These are phyloP conservation scores for Sugiyamaella chiloensis DNA, from an alignment of 805 yeast genomes.

Conservation along the genomic window DNA sequence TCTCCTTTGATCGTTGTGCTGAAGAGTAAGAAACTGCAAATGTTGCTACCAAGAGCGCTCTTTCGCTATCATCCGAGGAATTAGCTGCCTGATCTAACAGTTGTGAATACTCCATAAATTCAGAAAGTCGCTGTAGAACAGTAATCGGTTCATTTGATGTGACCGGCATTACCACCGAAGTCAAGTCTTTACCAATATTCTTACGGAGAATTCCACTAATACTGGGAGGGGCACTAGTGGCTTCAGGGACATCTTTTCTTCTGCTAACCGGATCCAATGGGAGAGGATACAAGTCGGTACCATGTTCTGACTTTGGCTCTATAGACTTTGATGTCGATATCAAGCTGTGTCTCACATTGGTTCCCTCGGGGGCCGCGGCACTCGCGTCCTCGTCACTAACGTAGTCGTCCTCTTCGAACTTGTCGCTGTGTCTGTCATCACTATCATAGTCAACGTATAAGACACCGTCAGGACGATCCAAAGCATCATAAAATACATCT, in stretches of 20 bases:
- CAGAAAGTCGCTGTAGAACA: constrained; percentile 74
- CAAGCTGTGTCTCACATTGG: constrained; percentile 6
- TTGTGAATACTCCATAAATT: constrained; percentile 70
- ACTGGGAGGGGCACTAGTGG: constrained; percentile 74
- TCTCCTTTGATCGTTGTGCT: constrained; percentile 64
- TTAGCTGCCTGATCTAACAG: constrained; percentile 63
- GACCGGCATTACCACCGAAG: constrained; percentile 86
- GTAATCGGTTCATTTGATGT: constrained; percentile 90
- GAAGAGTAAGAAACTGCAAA: constrained; percentile 79
- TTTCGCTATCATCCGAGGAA: constrained; percentile 50
- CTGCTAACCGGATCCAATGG: constrained; percentile 50
- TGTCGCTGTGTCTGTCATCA: not conserved
- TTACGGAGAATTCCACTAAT: constrained; percentile 75
- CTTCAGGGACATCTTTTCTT: constrained; percentile 52
- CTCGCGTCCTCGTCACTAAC: constrained; percentile 19
- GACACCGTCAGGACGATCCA: constrained; percentile 23
- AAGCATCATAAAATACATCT: constrained; percentile 24
- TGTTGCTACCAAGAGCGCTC: constrained; percentile 65
- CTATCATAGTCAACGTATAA: constrained; percentile 22
- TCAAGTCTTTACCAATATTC: constrained; percentile 86
- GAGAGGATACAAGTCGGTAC: constrained; percentile 57
- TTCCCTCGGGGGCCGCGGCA: constrained; percentile 10
- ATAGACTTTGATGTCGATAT: constrained; percentile 1
- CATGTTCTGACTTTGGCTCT: constrained; percentile 15
- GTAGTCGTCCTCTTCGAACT: constrained; percentile 18